phyloP scores from a whole-genome alignment of 768 basidiomycete species.

The Termitomyces sp. region DNA sequence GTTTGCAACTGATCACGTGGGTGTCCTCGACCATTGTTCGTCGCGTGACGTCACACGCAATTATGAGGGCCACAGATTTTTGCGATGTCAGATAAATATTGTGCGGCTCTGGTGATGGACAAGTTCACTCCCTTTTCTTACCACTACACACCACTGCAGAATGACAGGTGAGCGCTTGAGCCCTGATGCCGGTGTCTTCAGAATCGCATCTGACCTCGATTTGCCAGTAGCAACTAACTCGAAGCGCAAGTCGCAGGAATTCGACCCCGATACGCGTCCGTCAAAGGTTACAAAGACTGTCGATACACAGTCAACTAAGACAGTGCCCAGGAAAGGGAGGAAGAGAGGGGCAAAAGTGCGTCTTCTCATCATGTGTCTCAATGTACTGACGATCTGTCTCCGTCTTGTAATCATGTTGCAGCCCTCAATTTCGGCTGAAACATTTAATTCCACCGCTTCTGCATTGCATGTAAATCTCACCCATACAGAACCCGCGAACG shows the following conservation, averaged over 20 bases:
- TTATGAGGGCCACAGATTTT: background rate
- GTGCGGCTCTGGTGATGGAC: background rate
- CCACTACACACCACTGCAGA: background rate
- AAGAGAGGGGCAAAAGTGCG: constrained; percentile 48
- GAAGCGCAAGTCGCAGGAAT: constrained; percentile 40
- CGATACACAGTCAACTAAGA: constrained; percentile 27
- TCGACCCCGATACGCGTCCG: constrained; percentile 33
- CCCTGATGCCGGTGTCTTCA: background rate
- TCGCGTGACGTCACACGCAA: constrained; percentile 17
- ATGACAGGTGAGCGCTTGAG: background rate
- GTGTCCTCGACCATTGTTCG: background rate
- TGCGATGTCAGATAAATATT: background rate
- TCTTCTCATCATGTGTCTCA: background rate
- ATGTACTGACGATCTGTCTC: constrained; percentile 1
- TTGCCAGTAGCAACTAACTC: constrained; percentile 18
- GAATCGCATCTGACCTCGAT: background rate
- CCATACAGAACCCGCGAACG: constrained; percentile 43
- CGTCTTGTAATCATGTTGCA: constrained; percentile 16
- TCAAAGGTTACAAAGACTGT: constrained; percentile 48
- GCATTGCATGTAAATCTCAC: constrained; percentile 65
- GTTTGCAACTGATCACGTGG: too few relatives aligned
- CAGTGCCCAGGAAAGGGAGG: constrained; percentile 26
- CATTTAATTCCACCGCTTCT: constrained; percentile 60
- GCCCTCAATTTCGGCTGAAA: constrained; percentile 39
- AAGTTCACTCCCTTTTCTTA: background rate